Evolutionary conservation across 83 land plant species (phyloP).

Genomic region (Picea engelmannii): DNA sequence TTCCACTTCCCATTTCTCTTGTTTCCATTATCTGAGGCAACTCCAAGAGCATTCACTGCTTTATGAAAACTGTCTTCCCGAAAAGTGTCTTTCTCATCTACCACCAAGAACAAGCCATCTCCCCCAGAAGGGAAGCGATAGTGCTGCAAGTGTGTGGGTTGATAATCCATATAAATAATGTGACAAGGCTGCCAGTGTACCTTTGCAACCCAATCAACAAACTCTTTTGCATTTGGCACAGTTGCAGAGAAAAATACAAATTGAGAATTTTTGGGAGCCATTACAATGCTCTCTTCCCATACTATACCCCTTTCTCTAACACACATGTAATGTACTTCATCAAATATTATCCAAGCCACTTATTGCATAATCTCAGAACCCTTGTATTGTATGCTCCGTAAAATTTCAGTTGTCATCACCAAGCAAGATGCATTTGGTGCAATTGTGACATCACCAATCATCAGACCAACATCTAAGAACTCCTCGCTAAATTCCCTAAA

Average conservation of each 20-base stretch:
- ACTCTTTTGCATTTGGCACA: conserved; percentile 80
- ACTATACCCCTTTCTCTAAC: no score
- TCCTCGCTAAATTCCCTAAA: conserved; percentile 81
- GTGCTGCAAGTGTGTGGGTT: conserved; percentile 98
- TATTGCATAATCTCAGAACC: no score
- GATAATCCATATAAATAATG: conserved; percentile 95
- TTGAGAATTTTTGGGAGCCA: conserved; percentile 98
- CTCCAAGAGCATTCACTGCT: conserved; percentile 84
- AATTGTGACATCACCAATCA: conserved; percentile 76
- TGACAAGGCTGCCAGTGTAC: conserved; percentile 99
- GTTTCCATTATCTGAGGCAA: conserved; percentile 14
- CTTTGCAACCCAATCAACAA: conserved; percentile 86
- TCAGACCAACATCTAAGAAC: conserved; percentile 49
- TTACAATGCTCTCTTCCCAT: conserved; percentile 68
- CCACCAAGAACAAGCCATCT: no score
- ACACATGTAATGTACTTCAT: no score
- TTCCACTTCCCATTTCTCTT: conserved; percentile 14
- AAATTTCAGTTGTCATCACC: no score
- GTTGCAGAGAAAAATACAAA: conserved; percentile 99
- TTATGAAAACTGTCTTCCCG: conserved; percentile 47
- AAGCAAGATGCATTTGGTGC: no score
- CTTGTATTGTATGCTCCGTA: no score
- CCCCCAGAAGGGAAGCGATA: conserved; percentile 46
- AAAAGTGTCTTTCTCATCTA: no score
- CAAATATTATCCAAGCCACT: no score